Evolutionary conservation across 805 yeast genomes (phyloP).

Genomic region (Candida tibetensis): DNA sequence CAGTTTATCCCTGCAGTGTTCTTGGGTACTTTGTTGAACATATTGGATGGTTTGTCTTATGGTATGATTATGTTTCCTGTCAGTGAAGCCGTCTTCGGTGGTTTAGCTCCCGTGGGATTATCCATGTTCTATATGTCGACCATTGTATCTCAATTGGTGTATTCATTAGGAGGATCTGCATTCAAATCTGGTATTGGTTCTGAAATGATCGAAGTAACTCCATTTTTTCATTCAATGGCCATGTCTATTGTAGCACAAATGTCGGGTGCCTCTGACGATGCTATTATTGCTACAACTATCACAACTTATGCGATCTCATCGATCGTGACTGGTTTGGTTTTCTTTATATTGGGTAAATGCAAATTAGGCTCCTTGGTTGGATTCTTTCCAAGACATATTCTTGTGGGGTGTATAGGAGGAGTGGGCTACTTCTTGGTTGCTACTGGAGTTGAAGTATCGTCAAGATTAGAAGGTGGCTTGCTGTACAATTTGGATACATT

Average conservation of each 20-base stretch:
- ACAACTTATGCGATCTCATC: slow-evolving; percentile 82
- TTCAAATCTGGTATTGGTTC: slow-evolving; percentile 92
- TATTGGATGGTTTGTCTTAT: slow-evolving; percentile 89
- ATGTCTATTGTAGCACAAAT: slow-evolving; percentile 57
- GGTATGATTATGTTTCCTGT: slow-evolving; percentile 98
- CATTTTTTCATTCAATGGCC: slow-evolving; percentile 96
- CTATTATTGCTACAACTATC: slow-evolving; percentile 79
- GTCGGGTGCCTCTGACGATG: slow-evolving; percentile 47
- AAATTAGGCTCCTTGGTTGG: slow-evolving; percentile 84
- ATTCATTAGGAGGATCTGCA: slow-evolving; percentile 86
- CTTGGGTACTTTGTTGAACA: slow-evolving; percentile 78
- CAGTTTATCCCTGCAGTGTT: slow-evolving; percentile 74
- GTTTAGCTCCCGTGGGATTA: slow-evolving; percentile 82
- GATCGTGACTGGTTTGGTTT: slow-evolving; percentile 80
- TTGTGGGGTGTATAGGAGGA: slow-evolving; percentile 97
- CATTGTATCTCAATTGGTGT: slow-evolving; percentile 83
- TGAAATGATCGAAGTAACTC: slow-evolving; percentile 99
- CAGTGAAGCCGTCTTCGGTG: slow-evolving; percentile 71
- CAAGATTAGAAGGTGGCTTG: slow-evolving; percentile 73
- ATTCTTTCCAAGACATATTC: slow-evolving; percentile 92
- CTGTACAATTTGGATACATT: slow-evolving; percentile 61
- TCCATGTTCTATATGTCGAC: slow-evolving; percentile 94
- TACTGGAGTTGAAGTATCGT: slow-evolving; percentile 90
- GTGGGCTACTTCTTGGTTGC: slow-evolving; percentile 90
- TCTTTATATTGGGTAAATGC: slow-evolving; percentile 72